A percentile compares a stretch with the other conserved stretches of the same genome.
These are phyloP conservation scores for Penicillium mononematosum DNA, from an alignment of 495 filamentous ascomycete genomes.

Conservation along the genomic window DNA sequence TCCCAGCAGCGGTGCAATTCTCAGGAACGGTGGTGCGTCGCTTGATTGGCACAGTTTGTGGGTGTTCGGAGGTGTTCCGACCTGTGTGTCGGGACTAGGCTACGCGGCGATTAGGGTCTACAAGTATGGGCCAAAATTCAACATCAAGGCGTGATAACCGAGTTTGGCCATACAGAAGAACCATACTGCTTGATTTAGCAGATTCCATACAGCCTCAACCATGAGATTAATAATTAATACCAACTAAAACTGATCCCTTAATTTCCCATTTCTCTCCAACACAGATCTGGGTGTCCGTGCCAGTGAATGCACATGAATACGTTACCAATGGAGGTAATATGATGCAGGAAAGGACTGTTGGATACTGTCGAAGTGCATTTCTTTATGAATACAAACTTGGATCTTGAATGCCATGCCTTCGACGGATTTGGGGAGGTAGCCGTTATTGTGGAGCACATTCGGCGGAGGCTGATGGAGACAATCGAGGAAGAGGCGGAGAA, in stretches of 20 bases:
- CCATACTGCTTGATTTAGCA: neutral
- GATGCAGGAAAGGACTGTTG: constrained; percentile 19
- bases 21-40: neutral
- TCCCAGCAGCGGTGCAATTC: constrained; percentile 1
- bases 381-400: constrained; percentile 17
- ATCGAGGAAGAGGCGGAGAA: constrained; percentile 3
- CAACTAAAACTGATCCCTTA: no score
- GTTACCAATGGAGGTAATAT: constrained; percentile 30
- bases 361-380: constrained; percentile 23
- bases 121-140: neutral
- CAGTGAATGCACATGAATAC: constrained; percentile 16
- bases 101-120: constrained; percentile 3
- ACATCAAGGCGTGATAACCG: neutral
- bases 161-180: neutral
- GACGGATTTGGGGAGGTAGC: neutral
- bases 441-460: constrained; percentile 9
- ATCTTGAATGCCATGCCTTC: neutral
- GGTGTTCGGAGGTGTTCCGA: constrained; percentile 1
- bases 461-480: constrained; percentile 7
- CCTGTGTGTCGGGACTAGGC: neutral
- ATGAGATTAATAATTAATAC: no score
- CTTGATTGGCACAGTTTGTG: constrained; percentile 3
- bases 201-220: no score
- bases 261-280: neutral
- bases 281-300: constrained; percentile 22